These are phyloP conservation scores for Trypanosoma cruzi DNA, from an alignment of 208 protist genomes.

Conservation along the genomic window DNA sequence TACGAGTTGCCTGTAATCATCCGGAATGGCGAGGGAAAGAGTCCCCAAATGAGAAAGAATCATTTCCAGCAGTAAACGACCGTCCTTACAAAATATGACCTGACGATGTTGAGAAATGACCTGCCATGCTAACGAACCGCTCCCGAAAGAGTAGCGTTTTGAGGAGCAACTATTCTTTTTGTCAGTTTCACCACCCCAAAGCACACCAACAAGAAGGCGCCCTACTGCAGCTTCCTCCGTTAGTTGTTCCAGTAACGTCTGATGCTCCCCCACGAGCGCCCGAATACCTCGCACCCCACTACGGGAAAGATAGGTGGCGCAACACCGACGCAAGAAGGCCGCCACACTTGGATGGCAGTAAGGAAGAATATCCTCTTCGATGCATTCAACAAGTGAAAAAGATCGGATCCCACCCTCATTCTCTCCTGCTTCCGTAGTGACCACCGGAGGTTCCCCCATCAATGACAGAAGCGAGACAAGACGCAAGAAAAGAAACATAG, in stretches of 20 bases:
- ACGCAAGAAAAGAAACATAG: slow-evolving; percentile 33
- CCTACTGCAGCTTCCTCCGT: slow-evolving; percentile 36
- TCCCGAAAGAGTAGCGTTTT: slow-evolving; percentile 37
- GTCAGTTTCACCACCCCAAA: slow-evolving; percentile 46
- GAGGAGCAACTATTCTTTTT: not conserved
- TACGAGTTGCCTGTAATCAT: slow-evolving; percentile 22
- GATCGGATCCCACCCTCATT: not conserved
- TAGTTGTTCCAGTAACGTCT: slow-evolving; percentile 34
- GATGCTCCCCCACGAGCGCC: slow-evolving; percentile 34
- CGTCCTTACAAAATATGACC: slow-evolving; percentile 22
- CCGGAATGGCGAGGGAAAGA: slow-evolving; percentile 35
- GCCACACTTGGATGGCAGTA: slow-evolving; percentile 35
- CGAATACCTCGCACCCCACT: slow-evolving; percentile 39
- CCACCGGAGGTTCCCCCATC: slow-evolving; percentile 19
- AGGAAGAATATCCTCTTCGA: slow-evolving; percentile 33
- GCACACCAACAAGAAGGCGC: slow-evolving; percentile 42
- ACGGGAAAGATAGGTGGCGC: slow-evolving; percentile 38
- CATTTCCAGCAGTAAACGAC: slow-evolving; percentile 17
- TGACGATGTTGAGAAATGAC: slow-evolving; percentile 43
- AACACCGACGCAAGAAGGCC: slow-evolving; percentile 25
- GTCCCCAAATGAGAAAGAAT: slow-evolving; percentile 35
- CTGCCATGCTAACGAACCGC: slow-evolving; percentile 68
- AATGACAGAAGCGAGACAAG: slow-evolving; percentile 32
- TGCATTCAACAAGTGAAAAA: slow-evolving; percentile 29
- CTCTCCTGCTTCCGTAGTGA: not conserved